Base-by-base conservation (phyloP, 108 stramenopile species). In the Skeletonema marinoi region DNA sequence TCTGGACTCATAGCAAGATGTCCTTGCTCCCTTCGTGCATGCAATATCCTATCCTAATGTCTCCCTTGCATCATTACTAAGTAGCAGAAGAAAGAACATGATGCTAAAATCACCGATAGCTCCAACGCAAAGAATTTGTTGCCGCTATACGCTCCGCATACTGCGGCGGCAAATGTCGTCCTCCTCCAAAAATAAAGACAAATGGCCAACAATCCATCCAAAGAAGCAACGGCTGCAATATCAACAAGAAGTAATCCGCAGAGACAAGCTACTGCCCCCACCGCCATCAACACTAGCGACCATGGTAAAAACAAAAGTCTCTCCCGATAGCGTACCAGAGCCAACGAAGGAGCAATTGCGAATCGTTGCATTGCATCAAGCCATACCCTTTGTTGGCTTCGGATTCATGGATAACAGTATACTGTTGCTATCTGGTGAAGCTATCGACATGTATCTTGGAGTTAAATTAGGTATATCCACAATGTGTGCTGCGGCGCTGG, bases 401-500 rank as follows among this genome's bases (percentile, higher is more conserved):
- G 98, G 98, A 12, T 88, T 99, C 30, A 96, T 97, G 94, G 98
- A 99, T 81, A 99, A 98, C 75, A 77, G 92, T 21, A 92, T 99
- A 46, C 87, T 99, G 81, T 88, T 99, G 50, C 70, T 96, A 38
- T 96, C 97, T 6, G 98, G 98, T 17, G 98, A 98, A 73, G 85
- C 92, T 33, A 98, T 99, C 80, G 98, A 99, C 82, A 85, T 80
- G 3, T 83, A 87, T 19, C 72, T 98, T 2, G 98, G 98, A 32
- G 94, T 98, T 0, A 74, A 73, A 31, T 80, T 99, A 51, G 98
- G 98, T 0, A 94, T 99, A 63, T 91, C 93, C 25, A 99, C 98
- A 8, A 74, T 99, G 70, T 97, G 98, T 62, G 98, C 98, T 11
- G 98, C 98, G 16, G 98, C 96, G 56, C 84, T 98, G 51, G 97